Conservation (phyloP, 352 stramenopile genomes). For the Salisapilia sapeloensis region DNA sequence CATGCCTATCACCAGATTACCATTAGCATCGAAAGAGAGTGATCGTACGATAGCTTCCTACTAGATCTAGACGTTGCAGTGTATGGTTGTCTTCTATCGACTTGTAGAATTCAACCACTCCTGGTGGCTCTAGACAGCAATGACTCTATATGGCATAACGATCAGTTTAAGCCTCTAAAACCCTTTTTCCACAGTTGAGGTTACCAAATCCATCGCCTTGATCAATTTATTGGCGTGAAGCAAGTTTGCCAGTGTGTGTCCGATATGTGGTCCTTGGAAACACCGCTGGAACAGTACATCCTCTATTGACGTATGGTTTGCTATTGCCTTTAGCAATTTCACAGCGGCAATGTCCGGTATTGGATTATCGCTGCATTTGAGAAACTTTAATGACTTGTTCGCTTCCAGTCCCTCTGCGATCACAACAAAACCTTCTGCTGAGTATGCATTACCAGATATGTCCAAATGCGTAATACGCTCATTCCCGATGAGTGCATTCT, state of each 20-base stretch:
- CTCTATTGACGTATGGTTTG: slow-evolving; percentile 14
- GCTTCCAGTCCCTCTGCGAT: slow-evolving; percentile 25
- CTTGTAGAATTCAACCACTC: slow-evolving; percentile 36
- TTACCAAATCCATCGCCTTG: slow-evolving; percentile 32
- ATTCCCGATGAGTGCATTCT: slow-evolving; percentile 25
- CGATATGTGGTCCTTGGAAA: slow-evolving; percentile 15
- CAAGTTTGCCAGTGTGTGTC: slow-evolving; percentile 11
- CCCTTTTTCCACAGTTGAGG: not conserved
- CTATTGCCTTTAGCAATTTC: slow-evolving; percentile 15
- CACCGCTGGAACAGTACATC: slow-evolving; percentile 38
- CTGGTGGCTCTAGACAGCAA: slow-evolving; percentile 34
- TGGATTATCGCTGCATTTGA: slow-evolving; percentile 49
- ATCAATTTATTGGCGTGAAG: slow-evolving; percentile 12
- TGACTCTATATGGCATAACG: slow-evolving; percentile 20
- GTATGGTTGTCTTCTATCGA: slow-evolving; percentile 26
- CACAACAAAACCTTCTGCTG: slow-evolving; percentile 4
- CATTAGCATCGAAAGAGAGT: not conserved
- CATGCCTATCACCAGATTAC: slow-evolving; percentile 31
- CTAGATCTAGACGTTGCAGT: slow-evolving; percentile 35
- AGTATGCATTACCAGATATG: slow-evolving; percentile 11
- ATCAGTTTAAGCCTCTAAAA: not conserved
- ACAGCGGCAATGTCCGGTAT: slow-evolving; percentile 17
- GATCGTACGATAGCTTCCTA: slow-evolving; percentile 6
- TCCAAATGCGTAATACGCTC: slow-evolving; percentile 32
- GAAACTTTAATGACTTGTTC: slow-evolving; percentile 21